phyloP scores from a whole-genome alignment of 2,329 filamentous ascomycete genomes.

The Niveomyces coronatus region DNA sequence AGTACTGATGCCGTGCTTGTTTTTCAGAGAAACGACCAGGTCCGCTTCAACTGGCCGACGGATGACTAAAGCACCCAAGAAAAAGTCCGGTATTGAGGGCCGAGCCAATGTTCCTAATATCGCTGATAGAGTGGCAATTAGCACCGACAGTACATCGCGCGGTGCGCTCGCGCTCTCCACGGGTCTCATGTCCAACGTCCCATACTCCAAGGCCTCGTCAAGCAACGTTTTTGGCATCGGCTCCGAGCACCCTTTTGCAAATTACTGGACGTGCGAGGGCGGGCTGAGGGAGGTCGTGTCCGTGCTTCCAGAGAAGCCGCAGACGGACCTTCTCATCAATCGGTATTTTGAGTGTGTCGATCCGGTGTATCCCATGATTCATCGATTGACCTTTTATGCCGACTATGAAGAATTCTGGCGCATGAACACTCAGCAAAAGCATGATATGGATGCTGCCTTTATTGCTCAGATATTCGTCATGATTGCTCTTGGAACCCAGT shows the following conservation, averaged over 20 bases:
- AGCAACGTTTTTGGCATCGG: constrained; percentile 76
- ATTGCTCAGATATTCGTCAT: constrained; percentile 67
- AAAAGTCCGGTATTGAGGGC: constrained; percentile 31
- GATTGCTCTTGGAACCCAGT: constrained; percentile 69
- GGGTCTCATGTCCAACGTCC: constrained; percentile 60
- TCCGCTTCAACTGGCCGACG: constrained; percentile 41
- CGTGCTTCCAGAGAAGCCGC: constrained; percentile 64
- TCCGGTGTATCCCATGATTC: constrained; percentile 72
- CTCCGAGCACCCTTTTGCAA: constrained; percentile 68
- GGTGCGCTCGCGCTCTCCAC: constrained; percentile 46
- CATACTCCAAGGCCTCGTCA: constrained; percentile 58
- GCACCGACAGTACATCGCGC: constrained; percentile 32
- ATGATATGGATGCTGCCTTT: constrained; percentile 54
- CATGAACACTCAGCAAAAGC: constrained; percentile 45
- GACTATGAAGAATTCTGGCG: constrained; percentile 75
- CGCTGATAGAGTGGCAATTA: constrained; percentile 41
- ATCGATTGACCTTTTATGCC: constrained; percentile 63
- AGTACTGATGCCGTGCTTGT: constrained; percentile 8
- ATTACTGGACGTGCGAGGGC: constrained; percentile 75
- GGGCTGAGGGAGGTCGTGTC: constrained; percentile 65
- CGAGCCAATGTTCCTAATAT: constrained; percentile 41
- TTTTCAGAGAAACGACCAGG: constrained; percentile 47
- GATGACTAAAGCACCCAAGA: constrained; percentile 48
- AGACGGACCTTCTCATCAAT: constrained; percentile 58
- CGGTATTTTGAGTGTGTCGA: constrained; percentile 64